These are phyloP conservation scores for Osmanthus fragrans DNA, from an alignment of 257 asterid species.

Conservation along the genomic window DNA sequence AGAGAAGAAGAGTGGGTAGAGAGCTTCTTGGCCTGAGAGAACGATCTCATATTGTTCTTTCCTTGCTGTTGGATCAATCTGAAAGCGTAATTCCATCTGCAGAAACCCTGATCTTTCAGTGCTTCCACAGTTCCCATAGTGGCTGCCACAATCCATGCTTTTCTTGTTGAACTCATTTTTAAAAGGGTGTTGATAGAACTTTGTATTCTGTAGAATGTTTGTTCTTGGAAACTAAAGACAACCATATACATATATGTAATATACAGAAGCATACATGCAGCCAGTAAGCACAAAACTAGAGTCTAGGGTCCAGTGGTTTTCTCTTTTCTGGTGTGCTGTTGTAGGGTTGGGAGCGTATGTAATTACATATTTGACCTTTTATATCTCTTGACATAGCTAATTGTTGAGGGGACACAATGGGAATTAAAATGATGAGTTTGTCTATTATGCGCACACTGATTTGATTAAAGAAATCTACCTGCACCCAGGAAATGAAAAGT, in stretches of 20 bases:
- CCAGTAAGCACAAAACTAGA: neutral
- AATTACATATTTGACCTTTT: too few relatives aligned
- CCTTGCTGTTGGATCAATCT: neutral
- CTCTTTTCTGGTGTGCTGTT: neutral
- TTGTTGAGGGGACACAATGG: neutral
- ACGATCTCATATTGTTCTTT: neutral
- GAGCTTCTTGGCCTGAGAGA: neutral
- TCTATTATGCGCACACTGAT: too few relatives aligned
- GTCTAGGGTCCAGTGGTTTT: neutral
- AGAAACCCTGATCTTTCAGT: neutral
- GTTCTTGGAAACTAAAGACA: neutral
- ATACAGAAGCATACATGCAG: neutral
- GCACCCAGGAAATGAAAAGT: too few relatives aligned
- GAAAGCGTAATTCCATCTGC: neutral
- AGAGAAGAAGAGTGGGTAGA: neutral
- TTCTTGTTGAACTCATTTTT: neutral
- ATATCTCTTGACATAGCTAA: too few relatives aligned
- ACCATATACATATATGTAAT: too few relatives aligned
- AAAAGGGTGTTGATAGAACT: neutral
- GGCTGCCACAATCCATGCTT: neutral
- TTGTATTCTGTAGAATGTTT: neutral
- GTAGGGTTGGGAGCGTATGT: too few relatives aligned
- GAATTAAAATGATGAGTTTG: too few relatives aligned
- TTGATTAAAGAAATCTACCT: too few relatives aligned
- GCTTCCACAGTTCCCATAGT: neutral